These are phyloP conservation scores for Zea mays DNA, from an alignment of 176 grass and related monocot genomes.

Conservation along the genomic window DNA sequence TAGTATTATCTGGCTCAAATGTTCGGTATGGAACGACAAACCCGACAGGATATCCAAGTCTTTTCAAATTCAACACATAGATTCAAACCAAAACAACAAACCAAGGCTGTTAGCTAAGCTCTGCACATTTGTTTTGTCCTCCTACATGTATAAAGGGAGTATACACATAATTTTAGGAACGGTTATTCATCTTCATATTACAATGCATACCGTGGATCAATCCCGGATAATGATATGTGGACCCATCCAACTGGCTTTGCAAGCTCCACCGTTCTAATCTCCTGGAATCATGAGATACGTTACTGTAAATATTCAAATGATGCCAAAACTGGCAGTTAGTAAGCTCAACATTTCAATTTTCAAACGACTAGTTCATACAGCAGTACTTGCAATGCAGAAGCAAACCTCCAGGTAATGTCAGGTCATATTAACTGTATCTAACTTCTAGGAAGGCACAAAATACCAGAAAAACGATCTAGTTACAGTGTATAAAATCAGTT, in stretches of 20 bases:
- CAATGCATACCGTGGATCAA: conserved; percentile 70
- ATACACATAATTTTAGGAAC: too few relatives aligned
- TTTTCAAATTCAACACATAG: background rate
- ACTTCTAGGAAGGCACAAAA: background rate
- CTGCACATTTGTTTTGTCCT: background rate
- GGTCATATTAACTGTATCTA: background rate
- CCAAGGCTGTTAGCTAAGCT: background rate
- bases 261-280: conserved; percentile 96
- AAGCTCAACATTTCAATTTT: background rate
- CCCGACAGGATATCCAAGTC: background rate
- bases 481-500: background rate
- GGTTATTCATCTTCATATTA: conserved; percentile 2
- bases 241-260: conserved; percentile 91
- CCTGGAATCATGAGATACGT: conserved; percentile 41
- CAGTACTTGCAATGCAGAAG: background rate
- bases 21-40: background rate
- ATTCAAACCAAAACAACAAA: background rate
- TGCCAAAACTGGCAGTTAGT: conserved; percentile 13
- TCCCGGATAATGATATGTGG: conserved; percentile 78
- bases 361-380: background rate
- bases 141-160: background rate
- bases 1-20: background rate
- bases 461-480: background rate
- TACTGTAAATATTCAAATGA: conserved; percentile 1
- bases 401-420: background rate